Evolutionary conservation across 768 basidiomycete species (phyloP).

Genomic region (Strobilomyces dryophilus): DNA sequence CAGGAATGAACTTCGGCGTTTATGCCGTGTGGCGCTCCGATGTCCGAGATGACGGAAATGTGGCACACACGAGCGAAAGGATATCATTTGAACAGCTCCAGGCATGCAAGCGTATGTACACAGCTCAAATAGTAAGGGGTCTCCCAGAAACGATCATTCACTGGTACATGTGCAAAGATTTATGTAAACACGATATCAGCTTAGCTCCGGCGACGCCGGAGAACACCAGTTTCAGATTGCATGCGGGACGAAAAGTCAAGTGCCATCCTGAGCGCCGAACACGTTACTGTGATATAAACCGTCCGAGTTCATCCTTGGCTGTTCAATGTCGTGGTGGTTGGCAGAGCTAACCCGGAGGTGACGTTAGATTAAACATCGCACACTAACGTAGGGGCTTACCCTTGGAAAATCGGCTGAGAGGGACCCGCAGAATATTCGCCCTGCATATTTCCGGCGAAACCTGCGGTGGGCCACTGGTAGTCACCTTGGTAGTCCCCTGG

Average conservation of each 20-base stretch:
- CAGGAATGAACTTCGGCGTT: conserved; percentile 9
- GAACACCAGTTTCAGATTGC: background rate
- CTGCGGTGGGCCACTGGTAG: background rate
- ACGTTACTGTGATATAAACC: conserved; percentile 6
- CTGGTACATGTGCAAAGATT: conserved; percentile 1
- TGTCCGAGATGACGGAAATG: conserved; percentile 18
- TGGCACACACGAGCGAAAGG: conserved; percentile 23
- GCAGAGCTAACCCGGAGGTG: conserved; percentile 1
- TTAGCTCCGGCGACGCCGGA: background rate
- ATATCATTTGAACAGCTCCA: conserved; percentile 7
- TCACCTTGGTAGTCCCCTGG: conserved; percentile 1
- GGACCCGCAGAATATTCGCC: conserved; percentile 5
- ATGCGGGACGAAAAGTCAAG: conserved; percentile 2
- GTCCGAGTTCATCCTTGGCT: conserved; percentile 7
- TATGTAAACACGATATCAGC: conserved; percentile 4
- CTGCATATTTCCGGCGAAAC: background rate
- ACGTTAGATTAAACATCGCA: background rate
- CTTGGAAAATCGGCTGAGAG: background rate
- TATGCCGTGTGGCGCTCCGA: background rate
- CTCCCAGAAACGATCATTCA: conserved; percentile 1
- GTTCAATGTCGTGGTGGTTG: conserved; percentile 7
- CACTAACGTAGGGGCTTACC: conserved; percentile 6
- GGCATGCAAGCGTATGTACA: background rate
- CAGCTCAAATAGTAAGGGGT: background rate
- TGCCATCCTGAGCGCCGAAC: conserved; percentile 9